Conservation (phyloP, 495 filamentous ascomycete species). For the Chaetomidium leptoderma region DNA sequence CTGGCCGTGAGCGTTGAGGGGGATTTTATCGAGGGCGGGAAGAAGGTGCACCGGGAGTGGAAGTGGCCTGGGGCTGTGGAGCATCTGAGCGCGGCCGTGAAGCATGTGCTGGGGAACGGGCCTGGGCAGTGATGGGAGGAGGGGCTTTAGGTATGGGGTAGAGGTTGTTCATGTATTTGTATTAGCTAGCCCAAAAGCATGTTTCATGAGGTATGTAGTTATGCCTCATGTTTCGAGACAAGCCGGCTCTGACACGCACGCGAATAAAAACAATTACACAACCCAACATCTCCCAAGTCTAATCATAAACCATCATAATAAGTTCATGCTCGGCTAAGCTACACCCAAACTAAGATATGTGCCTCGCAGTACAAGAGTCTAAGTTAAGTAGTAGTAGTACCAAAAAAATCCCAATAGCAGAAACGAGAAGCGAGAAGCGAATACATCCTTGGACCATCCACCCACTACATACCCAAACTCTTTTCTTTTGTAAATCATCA, state of each 20-base stretch:
- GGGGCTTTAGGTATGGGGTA: not conserved
- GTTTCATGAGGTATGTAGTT: too few relatives aligned
- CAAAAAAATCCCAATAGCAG: not conserved
- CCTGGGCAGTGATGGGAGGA: not conserved
- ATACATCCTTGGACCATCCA: not conserved
- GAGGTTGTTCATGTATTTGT: not conserved
- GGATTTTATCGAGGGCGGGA: slow-evolving; percentile 2
- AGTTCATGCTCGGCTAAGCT: not conserved
- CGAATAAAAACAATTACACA: not conserved
- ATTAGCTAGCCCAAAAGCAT: too few relatives aligned
- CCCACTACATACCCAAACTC: not conserved
- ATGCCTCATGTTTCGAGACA: too few relatives aligned
- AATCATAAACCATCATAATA: not conserved
- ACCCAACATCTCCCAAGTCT: not conserved
- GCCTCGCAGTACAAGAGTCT: slow-evolving; percentile 8
- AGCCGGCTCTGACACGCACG: not conserved
- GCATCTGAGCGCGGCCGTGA: slow-evolving; percentile 11
- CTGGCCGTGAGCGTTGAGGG: slow-evolving; percentile 16
- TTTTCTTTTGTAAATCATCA: slow-evolving; percentile 14
- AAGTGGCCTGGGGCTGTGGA: slow-evolving; percentile 11
- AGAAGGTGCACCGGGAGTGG: slow-evolving; percentile 16
- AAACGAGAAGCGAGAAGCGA: not conserved
- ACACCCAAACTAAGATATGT: not conserved
- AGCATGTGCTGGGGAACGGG: slow-evolving; percentile 12
- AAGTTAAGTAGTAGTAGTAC: not conserved